These are phyloP conservation scores for Eucalyptus pauciflora DNA, from an alignment of 345 rosid species.

Conservation along the genomic window DNA sequence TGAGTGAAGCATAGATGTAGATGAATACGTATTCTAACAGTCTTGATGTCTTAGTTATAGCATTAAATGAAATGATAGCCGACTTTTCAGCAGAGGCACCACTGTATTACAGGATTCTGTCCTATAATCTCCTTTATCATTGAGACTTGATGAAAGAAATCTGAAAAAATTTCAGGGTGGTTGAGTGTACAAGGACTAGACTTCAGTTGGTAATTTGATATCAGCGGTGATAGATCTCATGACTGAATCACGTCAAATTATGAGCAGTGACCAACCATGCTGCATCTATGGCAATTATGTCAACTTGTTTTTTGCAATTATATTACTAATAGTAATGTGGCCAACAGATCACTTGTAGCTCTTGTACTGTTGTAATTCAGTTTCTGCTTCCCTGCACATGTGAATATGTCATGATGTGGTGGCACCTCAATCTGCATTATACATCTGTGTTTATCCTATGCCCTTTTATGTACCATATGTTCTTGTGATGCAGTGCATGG, in stretches of 20 bases:
- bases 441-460: not conserved
- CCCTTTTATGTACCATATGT: not conserved
- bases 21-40: not conserved
- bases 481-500: constrained; percentile 66
- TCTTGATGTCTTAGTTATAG: not conserved
- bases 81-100: not conserved
- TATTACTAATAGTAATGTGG: not conserved
- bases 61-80: not conserved
- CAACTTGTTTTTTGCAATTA: not conserved
- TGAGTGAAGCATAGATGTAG: not conserved
- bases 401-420: not conserved
- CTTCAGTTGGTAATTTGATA: not conserved
- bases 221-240: not conserved
- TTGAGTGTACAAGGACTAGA: not conserved
- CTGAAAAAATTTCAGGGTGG: not conserved
- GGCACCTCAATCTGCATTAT: not conserved
- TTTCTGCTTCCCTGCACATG: not conserved
- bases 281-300: not conserved
- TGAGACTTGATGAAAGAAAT: not conserved
- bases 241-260: not conserved
- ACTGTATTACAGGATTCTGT: not conserved
- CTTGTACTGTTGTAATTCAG: not conserved
- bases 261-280: not conserved
- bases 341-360: not conserved
- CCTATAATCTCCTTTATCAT: not conserved